Base-by-base conservation (phyloP, 192 early-diverging fungal genomes). In the Coemansia sp. region DNA sequence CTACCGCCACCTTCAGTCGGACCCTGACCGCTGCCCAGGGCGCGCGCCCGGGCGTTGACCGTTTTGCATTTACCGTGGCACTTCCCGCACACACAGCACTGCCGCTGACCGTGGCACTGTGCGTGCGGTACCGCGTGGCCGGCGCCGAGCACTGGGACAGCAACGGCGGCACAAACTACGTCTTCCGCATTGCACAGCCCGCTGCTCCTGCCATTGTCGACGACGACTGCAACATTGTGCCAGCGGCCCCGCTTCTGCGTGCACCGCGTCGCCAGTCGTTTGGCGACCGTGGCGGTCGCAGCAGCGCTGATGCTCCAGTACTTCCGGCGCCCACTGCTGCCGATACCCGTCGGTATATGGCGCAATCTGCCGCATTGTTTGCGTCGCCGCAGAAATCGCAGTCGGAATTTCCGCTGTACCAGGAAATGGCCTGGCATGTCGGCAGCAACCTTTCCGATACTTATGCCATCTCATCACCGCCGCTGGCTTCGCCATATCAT, bases 111-210 rank as follows among this genome's bases (percentile, higher is more conserved):
- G 74, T 90, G 53, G 88, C 82, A 34, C 65, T 91, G 55, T 87
- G 87, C 28, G 81, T 87, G 27, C 76, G 83, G 7, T 95, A 93
- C 71, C 78, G 69, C 22, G 93, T 94, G 19, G 82, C 79, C 21
- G 88, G 86, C 5, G 61, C 58, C 24, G 89, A 92, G 71, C 85
- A 86, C 76, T 98, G 96, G 96, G 96, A 98, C 84, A 98, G 94
- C 81, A 98, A 98, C 85, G 65, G 69, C 60, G 91, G 92, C 48
- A 71, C 77, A 56, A 98, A 98, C 83, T 94, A 94, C 82, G 79
- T 86, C 59, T 82, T 92, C 60, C 73, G 64, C 50, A 22, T 82
- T 22, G 41, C 70, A 10, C 60, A 24, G 59, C 72, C 72, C 1
- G 78, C 78, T 0, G 63, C 58, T 2, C 73, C 78, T 0, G 78